Conservation (phyloP, 1,284 basidiomycete genomes). For the Wolfiporia cocos region DNA sequence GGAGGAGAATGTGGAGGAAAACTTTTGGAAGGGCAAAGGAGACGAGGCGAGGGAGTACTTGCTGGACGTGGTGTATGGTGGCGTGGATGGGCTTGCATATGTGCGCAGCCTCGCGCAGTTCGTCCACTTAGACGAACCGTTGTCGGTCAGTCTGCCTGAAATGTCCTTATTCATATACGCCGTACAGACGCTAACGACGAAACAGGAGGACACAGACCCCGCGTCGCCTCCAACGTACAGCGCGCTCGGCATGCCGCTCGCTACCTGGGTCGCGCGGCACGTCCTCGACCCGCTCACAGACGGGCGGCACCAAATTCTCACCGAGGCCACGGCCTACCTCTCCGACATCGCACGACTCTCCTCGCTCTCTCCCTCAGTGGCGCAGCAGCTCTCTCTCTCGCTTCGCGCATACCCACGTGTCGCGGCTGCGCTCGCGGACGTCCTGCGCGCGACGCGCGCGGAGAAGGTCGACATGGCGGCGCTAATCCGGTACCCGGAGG, state of each 20-base stretch:
- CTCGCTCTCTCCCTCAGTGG: too few species aligned
- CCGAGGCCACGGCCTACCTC: constrained; percentile 17
- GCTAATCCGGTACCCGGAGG: constrained; percentile 53
- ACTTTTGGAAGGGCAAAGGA: constrained; percentile 45
- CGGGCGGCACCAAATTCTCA: constrained; percentile 38
- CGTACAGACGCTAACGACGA: too few species aligned
- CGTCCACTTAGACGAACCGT: too few species aligned
- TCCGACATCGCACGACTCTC: constrained; percentile 26
- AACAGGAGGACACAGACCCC: constrained; percentile 11
- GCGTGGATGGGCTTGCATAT: constrained; percentile 67
- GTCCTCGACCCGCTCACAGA: constrained; percentile 60
- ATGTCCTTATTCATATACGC: too few species aligned
- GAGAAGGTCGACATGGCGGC: constrained; percentile 66
- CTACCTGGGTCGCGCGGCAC: constrained; percentile 49
- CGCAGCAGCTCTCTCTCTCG: constrained; percentile 39
- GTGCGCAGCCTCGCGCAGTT: constrained; percentile 71
- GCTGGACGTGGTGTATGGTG: constrained; percentile 68
- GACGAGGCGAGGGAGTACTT: constrained; percentile 57
- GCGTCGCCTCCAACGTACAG: constrained; percentile 12
- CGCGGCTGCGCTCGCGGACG: constrained; percentile 32
- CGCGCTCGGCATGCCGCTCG: constrained; percentile 40
- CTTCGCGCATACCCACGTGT: constrained; percentile 38
- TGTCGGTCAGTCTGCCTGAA: too few species aligned
- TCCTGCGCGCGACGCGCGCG: constrained; percentile 37
- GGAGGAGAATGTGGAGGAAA: constrained; percentile 13